These are phyloP conservation scores for Salvia hispanica DNA, from an alignment of 257 asterid species.

Conservation along the genomic window DNA sequence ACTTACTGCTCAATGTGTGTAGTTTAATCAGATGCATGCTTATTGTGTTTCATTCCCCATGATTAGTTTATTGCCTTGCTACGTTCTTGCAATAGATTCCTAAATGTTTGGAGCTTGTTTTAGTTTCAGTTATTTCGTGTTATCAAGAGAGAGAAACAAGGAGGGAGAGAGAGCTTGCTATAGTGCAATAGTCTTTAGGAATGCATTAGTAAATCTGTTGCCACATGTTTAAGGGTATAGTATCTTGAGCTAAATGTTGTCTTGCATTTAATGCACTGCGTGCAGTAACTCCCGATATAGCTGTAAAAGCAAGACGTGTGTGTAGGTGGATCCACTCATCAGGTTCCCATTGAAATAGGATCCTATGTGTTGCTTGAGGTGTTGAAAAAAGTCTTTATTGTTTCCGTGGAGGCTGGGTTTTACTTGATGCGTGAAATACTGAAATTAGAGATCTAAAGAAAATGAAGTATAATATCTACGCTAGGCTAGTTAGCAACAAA, in stretches of 20 bases:
- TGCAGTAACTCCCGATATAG: too few species aligned
- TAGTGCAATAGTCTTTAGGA: constrained; percentile 6
- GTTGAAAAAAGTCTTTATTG: not conserved
- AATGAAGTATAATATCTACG: not conserved
- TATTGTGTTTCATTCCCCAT: not conserved
- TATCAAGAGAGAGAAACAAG: not conserved
- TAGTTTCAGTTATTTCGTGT: constrained; percentile 2
- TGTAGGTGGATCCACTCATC: too few species aligned
- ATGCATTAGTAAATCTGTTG: not conserved
- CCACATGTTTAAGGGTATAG: not conserved
- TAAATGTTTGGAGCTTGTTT: not conserved
- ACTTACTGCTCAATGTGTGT: constrained; percentile 15
- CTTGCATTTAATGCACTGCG: not conserved
- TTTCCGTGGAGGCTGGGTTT: not conserved
- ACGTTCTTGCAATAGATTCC: constrained; percentile 8
- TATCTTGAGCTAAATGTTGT: not conserved
- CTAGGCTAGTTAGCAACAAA: not conserved
- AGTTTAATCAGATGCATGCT: not conserved
- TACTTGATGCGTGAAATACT: not conserved
- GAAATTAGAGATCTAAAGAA: not conserved
- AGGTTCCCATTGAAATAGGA: too few species aligned
- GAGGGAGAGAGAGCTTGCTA: not conserved
- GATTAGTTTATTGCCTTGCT: constrained; percentile 11
- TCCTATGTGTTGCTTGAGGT: not conserved
- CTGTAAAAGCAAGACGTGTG: too few species aligned